Percentiles rank a stretch among this genome's conserved stretches.
Evolutionary conservation across 1,284 basidiomycete genomes (phyloP).

Genomic region (Ustilago esculenta): DNA sequence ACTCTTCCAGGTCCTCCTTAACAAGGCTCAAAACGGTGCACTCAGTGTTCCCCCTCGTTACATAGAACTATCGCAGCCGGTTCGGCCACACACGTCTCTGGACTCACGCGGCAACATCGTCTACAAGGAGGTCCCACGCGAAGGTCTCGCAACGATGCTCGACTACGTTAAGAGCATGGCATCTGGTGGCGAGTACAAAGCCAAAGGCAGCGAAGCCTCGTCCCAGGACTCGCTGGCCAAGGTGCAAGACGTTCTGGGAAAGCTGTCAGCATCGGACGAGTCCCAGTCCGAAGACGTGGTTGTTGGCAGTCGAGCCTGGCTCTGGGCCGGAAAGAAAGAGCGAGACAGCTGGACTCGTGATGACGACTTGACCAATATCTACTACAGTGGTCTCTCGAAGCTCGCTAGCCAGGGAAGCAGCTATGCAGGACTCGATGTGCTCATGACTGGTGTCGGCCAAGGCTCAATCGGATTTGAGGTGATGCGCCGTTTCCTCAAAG

Average conservation of each 20-base stretch:
- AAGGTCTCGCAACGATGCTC: constrained; percentile 95
- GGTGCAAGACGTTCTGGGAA: constrained; percentile 93
- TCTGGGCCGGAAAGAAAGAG: constrained; percentile 3
- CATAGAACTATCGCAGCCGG: constrained; percentile 76
- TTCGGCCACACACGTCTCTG: constrained; percentile 92
- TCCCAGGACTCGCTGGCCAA: constrained; percentile 76
- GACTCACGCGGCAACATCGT: constrained; percentile 92
- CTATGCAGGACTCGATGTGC: constrained; percentile 96
- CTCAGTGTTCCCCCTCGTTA: constrained; percentile 85
- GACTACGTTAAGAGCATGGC: constrained; percentile 99
- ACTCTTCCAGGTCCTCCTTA: constrained; percentile 1
- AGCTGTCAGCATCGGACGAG: constrained; percentile 73
- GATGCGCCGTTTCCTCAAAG: constrained; percentile 92
- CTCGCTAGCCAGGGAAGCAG: constrained; percentile 96
- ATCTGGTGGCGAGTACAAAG: constrained; percentile 77
- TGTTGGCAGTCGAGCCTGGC: background rate
- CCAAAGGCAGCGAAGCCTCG: constrained; percentile 73
- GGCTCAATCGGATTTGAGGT: constrained; percentile 97
- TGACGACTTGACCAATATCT: constrained; percentile 80
- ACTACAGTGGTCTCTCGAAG: constrained; percentile 93
- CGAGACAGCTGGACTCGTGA: background rate
- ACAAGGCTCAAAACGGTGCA: constrained; percentile 72
- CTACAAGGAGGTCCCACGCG: constrained; percentile 91
- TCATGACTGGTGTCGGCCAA: constrained; percentile 95
- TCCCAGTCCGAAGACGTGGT: constrained; percentile 69